Evolutionary conservation across 2,329 filamentous ascomycete genomes (phyloP), one percentile per base, ranked within the genome.

Genomic region (Phoma sp.): DNA sequence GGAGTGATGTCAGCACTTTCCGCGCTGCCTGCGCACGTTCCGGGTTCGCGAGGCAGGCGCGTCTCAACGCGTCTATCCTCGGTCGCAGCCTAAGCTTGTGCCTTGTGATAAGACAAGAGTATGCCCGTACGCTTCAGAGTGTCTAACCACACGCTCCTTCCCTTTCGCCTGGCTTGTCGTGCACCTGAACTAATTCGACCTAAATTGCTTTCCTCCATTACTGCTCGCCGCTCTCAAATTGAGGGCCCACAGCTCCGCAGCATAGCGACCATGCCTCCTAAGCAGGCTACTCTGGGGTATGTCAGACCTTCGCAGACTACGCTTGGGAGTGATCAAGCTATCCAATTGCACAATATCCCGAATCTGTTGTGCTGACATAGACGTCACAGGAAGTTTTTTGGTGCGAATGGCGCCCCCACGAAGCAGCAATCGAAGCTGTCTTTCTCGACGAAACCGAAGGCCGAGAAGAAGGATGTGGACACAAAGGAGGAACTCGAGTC

Each of bases 281-380:
- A 90, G 73, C 91, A 96, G 78, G 86, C 89, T 68, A 96, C 90
- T 57, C 79, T 96, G 75, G 90, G 90, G 92, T 96, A 95, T 79
- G 91, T 93, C 59, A 88, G 85, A 77, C 79, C 86, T 67, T 82
- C 82, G 61, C 90, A 93, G 80, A 85, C 83, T 71, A 91, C 87
- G 65, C 78, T 93, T 75, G 84, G 87, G 89, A 92, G 85, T 75
- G 80, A 75, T 56, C 48, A 59, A 35, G 29, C 57, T 24, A 35
- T 38, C 52, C 33, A 46, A 42, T 51, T 30, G 30, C 23, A 47
- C 22, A 7, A 4, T 4, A 11, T 9, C 9, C 30, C n/a, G 11
- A 4, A 23, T 4, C 27, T 6, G 24, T 18, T 2, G 40, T 47
- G 52, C 60, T 66, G 30, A 70, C 38, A 9, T 24, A 24, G 32